Conservation (phyloP, 257 asterid genomes). For the Cynanchum wilfordii region DNA sequence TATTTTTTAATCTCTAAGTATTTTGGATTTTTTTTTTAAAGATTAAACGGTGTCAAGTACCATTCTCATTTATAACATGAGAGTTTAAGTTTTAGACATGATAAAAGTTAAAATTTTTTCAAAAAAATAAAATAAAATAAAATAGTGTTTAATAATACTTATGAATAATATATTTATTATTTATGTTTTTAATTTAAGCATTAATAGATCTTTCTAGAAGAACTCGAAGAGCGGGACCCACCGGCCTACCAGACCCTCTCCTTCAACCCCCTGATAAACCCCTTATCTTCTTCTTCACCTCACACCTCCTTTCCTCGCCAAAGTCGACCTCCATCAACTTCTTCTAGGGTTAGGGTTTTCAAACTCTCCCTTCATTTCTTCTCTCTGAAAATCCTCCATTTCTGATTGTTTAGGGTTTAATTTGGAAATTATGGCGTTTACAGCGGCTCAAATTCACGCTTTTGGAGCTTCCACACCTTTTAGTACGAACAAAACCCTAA, state of each 20-base stretch:
- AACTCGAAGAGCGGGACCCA: not conserved
- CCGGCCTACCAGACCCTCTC: not conserved
- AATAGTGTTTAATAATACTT: too few species aligned
- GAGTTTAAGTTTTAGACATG: too few species aligned
- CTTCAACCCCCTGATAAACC: constrained; percentile 1
- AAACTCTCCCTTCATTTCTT: not conserved
- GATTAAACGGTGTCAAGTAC: too few species aligned
- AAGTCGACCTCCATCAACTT: not conserved
- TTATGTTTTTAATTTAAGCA: too few species aligned
- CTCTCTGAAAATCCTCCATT: not conserved
- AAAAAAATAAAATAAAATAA: too few species aligned
- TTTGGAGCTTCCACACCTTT: constrained; percentile 42
- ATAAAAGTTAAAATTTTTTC: too few species aligned
- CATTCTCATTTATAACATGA: too few species aligned
- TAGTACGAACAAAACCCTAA: constrained; percentile 25
- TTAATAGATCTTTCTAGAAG: not conserved
- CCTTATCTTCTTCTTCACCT: constrained; percentile 12
- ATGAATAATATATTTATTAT: too few species aligned
- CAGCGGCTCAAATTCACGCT: constrained; percentile 58
- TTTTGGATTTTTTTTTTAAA: too few species aligned
- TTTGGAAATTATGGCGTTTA: constrained; percentile 20
- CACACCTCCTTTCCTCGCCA: not conserved
- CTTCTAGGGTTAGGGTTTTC: constrained; percentile 8
- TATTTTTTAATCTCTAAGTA: too few species aligned
- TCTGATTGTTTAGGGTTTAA: not conserved